Evolutionary conservation across 768 basidiomycete species (phyloP).

Genomic region (Strobilomyces confusus): DNA sequence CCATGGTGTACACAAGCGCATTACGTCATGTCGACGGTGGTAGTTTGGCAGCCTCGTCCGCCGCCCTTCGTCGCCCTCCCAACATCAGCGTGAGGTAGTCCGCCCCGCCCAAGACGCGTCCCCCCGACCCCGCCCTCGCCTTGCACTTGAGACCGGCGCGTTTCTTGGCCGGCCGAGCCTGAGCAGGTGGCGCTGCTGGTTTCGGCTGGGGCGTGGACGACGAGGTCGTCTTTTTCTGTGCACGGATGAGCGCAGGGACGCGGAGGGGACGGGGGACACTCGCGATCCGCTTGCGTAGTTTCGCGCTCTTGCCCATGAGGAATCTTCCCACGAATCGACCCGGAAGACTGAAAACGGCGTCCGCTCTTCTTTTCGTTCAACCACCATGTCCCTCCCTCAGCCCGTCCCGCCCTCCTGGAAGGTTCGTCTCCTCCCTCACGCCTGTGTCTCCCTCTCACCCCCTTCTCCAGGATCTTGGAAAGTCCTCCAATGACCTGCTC

Average conservation of each 20-base stretch:
- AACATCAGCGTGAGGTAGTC: conserved; percentile 73
- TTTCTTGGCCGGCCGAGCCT: conserved; percentile 26
- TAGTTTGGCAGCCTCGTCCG: conserved; percentile 62
- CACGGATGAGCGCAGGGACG: not conserved
- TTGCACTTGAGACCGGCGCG: conserved; percentile 26
- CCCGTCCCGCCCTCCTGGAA: conserved; percentile 98
- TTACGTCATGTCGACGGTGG: conserved; percentile 28
- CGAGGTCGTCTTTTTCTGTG: conserved; percentile 26
- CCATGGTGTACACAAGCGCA: not conserved
- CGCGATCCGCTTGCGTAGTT: conserved; percentile 33
- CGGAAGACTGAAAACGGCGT: conserved; percentile 13
- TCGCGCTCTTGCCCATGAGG: conserved; percentile 35
- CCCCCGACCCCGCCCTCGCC: conserved; percentile 17
- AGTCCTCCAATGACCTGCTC: conserved; percentile 94
- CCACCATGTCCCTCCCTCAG: conserved; percentile 83
- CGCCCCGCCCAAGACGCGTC: conserved; percentile 63
- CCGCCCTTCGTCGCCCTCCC: conserved; percentile 66
- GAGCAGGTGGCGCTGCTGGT: not conserved
- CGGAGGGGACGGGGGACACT: conserved; percentile 16
- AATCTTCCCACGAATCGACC: conserved; percentile 31
- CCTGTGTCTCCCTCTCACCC: not conserved
- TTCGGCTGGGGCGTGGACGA: conserved; percentile 3
- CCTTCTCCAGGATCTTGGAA: conserved; percentile 81
- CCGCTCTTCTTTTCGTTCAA: conserved; percentile 12
- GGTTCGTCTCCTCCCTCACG: conserved; percentile 36